Base-by-base conservation (phyloP, 1,284 basidiomycete genomes). In the Ustilago lituana region DNA sequence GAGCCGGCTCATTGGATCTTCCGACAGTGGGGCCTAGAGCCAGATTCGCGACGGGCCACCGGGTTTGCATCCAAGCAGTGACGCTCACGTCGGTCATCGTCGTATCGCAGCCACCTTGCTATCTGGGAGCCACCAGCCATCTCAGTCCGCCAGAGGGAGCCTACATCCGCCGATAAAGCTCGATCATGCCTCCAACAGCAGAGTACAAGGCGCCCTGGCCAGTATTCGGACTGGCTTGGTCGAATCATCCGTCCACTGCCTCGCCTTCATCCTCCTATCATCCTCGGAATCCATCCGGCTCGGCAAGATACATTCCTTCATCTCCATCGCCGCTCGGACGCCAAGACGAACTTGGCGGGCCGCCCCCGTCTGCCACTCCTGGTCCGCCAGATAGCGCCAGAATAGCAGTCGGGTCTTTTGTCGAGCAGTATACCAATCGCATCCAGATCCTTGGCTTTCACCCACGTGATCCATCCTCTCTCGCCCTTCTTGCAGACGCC, bases 341-440 rank as follows among this genome's bases (percentile, higher is more conserved):
- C 20, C 60, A 63, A 38, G 66, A 64, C 11, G 60, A 64, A 32
- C 60, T 59, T n/a, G 43, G 33, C 23, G 48, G 38, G 0, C 54
- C 59, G 29, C 53, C 68, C 15, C 49, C 63, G 9, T 49, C 58
- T 8, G 43, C 46, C 17, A 56, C 61, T 10, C 46, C 66, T 11
- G 57, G 51, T 12, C 59, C 73, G 19, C 79, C 77, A 36, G 57
- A 67, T 20, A 63, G 63, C 19, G 67, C 77, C 0, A 47, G 79
- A 10, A 52, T 82, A 24, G 80, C 80, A 15, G 66, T 82, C 4
- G 79, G 80, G 15, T 77, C 73, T 11, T 80, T 81, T 41, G 62
- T 80, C 8, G 79, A 81, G 37, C 76, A 81, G 55, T 78, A 76
- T 44, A 70, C 73, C 33, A 82, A 82, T 43, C 63, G 75, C 19